Base-by-base conservation (phyloP, 371 early-diverging fungal genomes). In the Paraphysoderma sedebokerense region DNA sequence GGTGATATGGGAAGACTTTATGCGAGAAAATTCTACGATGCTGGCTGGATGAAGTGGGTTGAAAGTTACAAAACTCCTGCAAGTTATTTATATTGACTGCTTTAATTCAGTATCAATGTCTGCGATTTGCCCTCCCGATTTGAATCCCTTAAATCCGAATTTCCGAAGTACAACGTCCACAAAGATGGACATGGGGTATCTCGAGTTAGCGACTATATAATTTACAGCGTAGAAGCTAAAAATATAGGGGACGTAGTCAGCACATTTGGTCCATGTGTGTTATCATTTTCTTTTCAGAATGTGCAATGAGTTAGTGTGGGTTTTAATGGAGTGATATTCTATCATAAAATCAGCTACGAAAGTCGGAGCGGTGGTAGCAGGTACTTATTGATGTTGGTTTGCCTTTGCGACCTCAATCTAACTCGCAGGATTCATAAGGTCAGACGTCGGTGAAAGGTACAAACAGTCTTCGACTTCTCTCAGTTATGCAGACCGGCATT, bases 1-100 rank as follows among this genome's bases (percentile, higher is more conserved):
- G 93, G 95, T 49, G 92, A 87, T 59, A 95, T 95, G 93, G 96
- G 93, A 23, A 69, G 77, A 30, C 77, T 93, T 34, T 95, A 92
- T 53, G 91, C 88, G 1, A 60, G 65, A 19, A 59, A 65, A 30
- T 71, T 92, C 30, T 54, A 65, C 17, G 59, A 68, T 28, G 80
- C 82, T 8, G 92, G 92, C 9, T 90, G 81, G 80, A 78, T 79
- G 56, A 65, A 68, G 82, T 77, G 38, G 6, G 54, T 44, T 22
- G 8, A 6, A 9, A 23, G 32, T 27, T 28, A 31, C 0, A 12
- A 12, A 19, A 48, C 12, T n/a, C 8, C 27, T 20, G 22, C 2
- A 55, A 22, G 11, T 19, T 49, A 20, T 19, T 12, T 26, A 12
- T 9, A 35, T 36, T 52, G 33, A 27, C 17, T 30, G 5, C 28